phyloP scores from a whole-genome alignment of 352 stramenopile genomes.

The Phytopythium delawarense region DNA sequence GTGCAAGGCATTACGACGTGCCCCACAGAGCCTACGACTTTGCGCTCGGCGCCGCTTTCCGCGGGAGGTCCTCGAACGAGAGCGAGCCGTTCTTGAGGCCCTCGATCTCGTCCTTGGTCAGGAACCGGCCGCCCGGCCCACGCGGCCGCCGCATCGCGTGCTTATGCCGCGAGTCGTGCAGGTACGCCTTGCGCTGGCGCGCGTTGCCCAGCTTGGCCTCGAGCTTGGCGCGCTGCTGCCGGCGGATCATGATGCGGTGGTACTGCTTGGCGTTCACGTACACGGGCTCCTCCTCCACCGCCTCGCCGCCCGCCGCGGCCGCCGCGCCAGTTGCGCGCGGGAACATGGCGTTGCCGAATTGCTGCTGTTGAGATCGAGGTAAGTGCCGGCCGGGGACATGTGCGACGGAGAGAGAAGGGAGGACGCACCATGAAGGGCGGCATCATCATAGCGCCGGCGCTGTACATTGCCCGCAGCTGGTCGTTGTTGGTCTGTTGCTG shows the following conservation, averaged over 20 bases:
- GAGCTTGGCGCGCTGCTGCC: slow-evolving; percentile 72
- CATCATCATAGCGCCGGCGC: slow-evolving; percentile 78
- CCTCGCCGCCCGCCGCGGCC: not conserved
- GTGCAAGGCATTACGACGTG: not conserved
- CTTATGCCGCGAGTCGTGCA: slow-evolving; percentile 73
- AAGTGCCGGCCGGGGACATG: not conserved
- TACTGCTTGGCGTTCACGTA: slow-evolving; percentile 88
- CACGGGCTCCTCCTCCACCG: slow-evolving; percentile 61
- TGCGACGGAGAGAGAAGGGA: not conserved
- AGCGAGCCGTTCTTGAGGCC: too few relatives aligned
- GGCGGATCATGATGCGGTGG: slow-evolving; percentile 76
- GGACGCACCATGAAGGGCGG: slow-evolving; percentile 67
- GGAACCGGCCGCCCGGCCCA: slow-evolving; percentile 66
- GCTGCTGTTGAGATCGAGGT: not conserved
- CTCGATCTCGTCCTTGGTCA: slow-evolving; percentile 32
- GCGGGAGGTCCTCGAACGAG: too few relatives aligned
- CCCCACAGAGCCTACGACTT: not conserved
- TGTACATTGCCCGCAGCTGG: slow-evolving; percentile 80
- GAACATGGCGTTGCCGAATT: not conserved
- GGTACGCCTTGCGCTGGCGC: slow-evolving; percentile 69
- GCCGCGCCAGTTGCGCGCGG: too few relatives aligned
- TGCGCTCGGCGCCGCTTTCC: not conserved
- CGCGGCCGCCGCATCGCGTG: slow-evolving; percentile 73
- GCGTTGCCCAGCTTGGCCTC: slow-evolving; percentile 63
- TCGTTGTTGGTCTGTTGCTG: slow-evolving; percentile 69